A percentile compares a stretch with the other conserved stretches of the same genome.
Evolutionary conservation across 352 stramenopile genomes (phyloP).

Genomic region (Stramenopiles sp.): DNA sequence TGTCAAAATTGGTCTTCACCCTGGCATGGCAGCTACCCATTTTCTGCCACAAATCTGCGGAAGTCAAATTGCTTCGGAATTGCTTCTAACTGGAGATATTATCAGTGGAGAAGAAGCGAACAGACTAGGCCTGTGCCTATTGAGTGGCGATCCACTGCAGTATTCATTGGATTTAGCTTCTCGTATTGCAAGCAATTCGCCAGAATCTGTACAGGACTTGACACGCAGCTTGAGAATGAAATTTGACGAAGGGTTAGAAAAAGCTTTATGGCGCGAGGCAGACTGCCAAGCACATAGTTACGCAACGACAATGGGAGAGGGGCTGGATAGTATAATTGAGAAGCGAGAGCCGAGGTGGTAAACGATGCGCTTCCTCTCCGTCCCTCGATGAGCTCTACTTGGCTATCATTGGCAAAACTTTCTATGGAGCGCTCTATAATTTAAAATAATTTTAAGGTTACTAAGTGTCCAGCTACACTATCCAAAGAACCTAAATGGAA

Average conservation of each 20-base stretch:
- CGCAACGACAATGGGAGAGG: slow-evolving; percentile 49
- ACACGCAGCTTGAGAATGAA: slow-evolving; percentile 40
- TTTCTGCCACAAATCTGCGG: slow-evolving; percentile 46
- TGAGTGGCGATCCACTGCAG: slow-evolving; percentile 31
- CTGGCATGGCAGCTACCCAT: slow-evolving; percentile 43
- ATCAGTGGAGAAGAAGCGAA: slow-evolving; percentile 40
- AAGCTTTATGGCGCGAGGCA: slow-evolving; percentile 43
- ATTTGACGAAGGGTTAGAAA: slow-evolving; percentile 39
- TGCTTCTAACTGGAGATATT: slow-evolving; percentile 49
- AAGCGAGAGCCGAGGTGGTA: slow-evolving; percentile 43
- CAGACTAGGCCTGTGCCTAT: slow-evolving; percentile 32
- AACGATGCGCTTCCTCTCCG: no score
- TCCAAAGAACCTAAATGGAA: no score
- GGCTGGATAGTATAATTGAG: slow-evolving; percentile 42
- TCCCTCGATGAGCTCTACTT: no score
- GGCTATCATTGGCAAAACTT: no score
- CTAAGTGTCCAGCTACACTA: no score
- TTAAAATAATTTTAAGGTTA: no score
- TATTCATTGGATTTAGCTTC: slow-evolving; percentile 36
- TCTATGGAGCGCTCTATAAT: no score
- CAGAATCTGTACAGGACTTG: slow-evolving; percentile 41
- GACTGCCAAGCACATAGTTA: slow-evolving; percentile 56
- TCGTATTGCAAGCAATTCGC: slow-evolving; percentile 38
- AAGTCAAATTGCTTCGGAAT: slow-evolving; percentile 36
- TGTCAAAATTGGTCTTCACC: no score